Percentiles rank a stretch among this genome's conserved stretches.
phyloP scores from a whole-genome alignment of 148 eudicot species.

The Pouteria glomerata region DNA sequence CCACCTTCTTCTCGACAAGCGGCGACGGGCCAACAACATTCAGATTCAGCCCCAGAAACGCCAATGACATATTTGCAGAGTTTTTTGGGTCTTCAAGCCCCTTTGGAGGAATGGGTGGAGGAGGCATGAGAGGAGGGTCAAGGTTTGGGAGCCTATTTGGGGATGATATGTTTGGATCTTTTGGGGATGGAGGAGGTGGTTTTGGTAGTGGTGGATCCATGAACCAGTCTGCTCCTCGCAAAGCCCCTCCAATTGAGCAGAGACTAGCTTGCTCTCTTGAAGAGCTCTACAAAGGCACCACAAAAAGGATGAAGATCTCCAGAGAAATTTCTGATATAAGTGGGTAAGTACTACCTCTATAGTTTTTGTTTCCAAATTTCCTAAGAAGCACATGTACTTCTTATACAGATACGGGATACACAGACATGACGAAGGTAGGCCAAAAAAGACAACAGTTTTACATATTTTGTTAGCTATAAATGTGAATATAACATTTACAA shows the following conservation, averaged over 20 bases:
- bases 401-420: too few relatives aligned
- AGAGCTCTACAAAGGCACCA: conserved; percentile 42
- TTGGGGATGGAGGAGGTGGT: conserved; percentile 31
- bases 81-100: conserved; percentile 61
- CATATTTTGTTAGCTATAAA: too few relatives aligned
- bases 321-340: conserved; percentile 32
- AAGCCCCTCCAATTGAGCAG: conserved; percentile 34
- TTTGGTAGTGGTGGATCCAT: conserved; percentile 31
- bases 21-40: conserved; percentile 55
- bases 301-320: conserved; percentile 50
- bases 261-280: conserved; percentile 40
- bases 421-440: too few relatives aligned
- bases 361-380: too few relatives aligned
- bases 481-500: too few relatives aligned
- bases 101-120: conserved; percentile 45
- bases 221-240: conserved; percentile 40
- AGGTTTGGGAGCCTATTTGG: conserved; percentile 39
- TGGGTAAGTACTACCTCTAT: conserved; percentile 28
- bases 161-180: conserved; percentile 39
- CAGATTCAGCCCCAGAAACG: conserved; percentile 53
- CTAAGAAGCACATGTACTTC: too few relatives aligned
- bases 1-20: conserved; percentile 44
- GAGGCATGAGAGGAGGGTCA: conserved; percentile 40
- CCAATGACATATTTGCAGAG: conserved; percentile 73
- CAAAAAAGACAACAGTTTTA: too few relatives aligned